A percentile compares a stretch with the other conserved stretches of the same genome.
These are phyloP conservation scores for Aspergillus pseudotamarii DNA, from an alignment of 2,329 filamentous ascomycete species.

Conservation along the genomic window DNA sequence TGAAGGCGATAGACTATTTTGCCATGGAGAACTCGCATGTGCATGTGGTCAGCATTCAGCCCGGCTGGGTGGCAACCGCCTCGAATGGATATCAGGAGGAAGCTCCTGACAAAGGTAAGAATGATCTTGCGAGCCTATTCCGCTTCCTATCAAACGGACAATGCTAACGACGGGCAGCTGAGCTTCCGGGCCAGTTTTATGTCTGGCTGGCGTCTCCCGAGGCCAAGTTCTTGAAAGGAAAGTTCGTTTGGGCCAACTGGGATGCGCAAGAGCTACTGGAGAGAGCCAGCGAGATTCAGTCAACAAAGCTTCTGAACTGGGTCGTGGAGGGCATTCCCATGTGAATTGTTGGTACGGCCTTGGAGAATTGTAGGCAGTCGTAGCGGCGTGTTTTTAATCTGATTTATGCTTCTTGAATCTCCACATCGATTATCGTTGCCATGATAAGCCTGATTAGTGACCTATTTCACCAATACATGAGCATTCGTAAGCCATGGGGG, in stretches of 20 bases:
- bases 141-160: fast-evolving
- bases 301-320: not conserved
- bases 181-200: slow-evolving; percentile 44
- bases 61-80: slow-evolving; percentile 1
- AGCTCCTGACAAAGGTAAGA: not conserved
- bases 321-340: not conserved
- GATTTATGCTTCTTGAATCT: not conserved
- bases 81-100: not conserved
- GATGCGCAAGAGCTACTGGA: slow-evolving; percentile 55
- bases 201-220: slow-evolving; percentile 52
- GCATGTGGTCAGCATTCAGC: slow-evolving; percentile 2
- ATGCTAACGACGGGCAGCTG: not conserved
- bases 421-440: too few relatives aligned
- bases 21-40: slow-evolving; percentile 6
- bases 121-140: not conserved
- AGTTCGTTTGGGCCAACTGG: slow-evolving; percentile 55
- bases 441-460: too few relatives aligned
- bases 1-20: slow-evolving; percentile 7
- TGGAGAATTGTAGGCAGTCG: not conserved
- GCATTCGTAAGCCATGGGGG: too few relatives aligned
- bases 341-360: not conserved
- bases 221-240: slow-evolving; percentile 51
- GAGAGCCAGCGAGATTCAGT: slow-evolving; percentile 36
- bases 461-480: too few relatives aligned
- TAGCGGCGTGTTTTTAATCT: not conserved